Conservation (phyloP, 2,329 filamentous ascomycete species). For the Ophiocordyceps camponoti-floridani region DNA sequence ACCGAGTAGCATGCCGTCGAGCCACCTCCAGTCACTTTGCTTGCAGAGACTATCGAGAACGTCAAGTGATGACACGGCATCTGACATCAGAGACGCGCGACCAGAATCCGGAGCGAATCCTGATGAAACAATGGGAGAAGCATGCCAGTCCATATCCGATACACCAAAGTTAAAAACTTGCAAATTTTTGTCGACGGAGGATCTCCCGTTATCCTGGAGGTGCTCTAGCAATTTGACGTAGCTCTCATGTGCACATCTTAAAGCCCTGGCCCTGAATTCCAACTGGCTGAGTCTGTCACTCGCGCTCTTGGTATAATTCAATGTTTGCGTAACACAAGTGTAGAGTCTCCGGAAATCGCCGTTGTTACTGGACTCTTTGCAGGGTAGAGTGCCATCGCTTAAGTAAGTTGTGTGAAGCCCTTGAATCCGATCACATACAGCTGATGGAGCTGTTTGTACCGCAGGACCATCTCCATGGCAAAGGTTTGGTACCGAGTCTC, state of each 20-base stretch:
- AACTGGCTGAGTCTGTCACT: conserved; percentile 3
- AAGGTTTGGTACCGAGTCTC: no score
- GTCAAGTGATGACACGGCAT: conserved; percentile 50
- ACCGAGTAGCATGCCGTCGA: conserved; percentile 79
- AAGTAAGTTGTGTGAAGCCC: no score
- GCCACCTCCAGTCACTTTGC: conserved; percentile 72
- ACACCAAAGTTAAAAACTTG: no score
- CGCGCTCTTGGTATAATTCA: no score
- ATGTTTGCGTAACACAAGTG: not conserved
- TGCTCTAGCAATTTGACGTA: conserved; percentile 54
- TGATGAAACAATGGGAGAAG: not conserved
- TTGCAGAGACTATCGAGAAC: conserved; percentile 59
- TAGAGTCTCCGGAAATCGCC: not conserved
- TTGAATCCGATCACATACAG: no score
- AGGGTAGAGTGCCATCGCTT: no score
- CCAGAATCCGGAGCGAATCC: not conserved
- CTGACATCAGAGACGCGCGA: conserved; percentile 21
- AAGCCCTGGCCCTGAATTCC: conserved; percentile 47
- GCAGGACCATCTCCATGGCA: no score
- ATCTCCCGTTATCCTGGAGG: conserved; percentile 40
- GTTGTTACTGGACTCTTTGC: not conserved
- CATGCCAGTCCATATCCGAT: not conserved
- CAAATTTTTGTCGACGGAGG: conserved; percentile 10
- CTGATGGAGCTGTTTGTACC: no score
- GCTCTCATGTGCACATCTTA: conserved; percentile 52